Conservation (phyloP, 306 rosid species). For the Begonia masoniana region DNA sequence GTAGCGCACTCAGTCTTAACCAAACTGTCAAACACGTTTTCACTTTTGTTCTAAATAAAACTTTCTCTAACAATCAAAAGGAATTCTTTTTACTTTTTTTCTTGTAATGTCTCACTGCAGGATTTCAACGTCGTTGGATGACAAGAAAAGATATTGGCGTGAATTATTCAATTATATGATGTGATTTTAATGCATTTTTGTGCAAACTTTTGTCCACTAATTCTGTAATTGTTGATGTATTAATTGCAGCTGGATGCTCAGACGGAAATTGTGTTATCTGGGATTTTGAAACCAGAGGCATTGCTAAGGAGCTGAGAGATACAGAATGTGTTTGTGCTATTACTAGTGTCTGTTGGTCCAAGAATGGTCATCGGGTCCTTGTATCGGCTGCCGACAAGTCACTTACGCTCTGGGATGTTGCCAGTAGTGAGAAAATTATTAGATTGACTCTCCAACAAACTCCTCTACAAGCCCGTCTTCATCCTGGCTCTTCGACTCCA, state of each 20-base stretch:
- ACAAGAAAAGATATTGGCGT: too few species aligned
- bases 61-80: too few species aligned
- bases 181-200: too few species aligned
- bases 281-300: conserved; percentile 95
- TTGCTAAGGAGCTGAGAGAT: conserved; percentile 77
- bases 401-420: conserved; percentile 68
- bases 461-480: conserved; percentile 77
- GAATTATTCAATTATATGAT: too few species aligned
- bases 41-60: too few species aligned
- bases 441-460: conserved; percentile 57
- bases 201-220: background rate
- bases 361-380: conserved; percentile 56
- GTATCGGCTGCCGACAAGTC: conserved; percentile 91
- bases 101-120: too few species aligned
- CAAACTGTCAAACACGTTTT: too few species aligned
- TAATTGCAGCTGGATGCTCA: conserved; percentile 76
- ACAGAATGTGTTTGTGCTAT: conserved; percentile 57
- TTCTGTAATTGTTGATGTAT: conserved; percentile 12
- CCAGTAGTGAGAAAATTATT: conserved; percentile 54
- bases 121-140: too few species aligned
- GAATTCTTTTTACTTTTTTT: too few species aligned
- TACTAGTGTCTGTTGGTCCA: conserved; percentile 66
- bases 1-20: too few species aligned
- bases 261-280: conserved; percentile 90
- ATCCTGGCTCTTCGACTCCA: conserved; percentile 83